Percentiles rank a stretch among this genome's conserved stretches.
phyloP scores from a whole-genome alignment of 2,329 filamentous ascomycete species.

The Ceratocystis albifundus region DNA sequence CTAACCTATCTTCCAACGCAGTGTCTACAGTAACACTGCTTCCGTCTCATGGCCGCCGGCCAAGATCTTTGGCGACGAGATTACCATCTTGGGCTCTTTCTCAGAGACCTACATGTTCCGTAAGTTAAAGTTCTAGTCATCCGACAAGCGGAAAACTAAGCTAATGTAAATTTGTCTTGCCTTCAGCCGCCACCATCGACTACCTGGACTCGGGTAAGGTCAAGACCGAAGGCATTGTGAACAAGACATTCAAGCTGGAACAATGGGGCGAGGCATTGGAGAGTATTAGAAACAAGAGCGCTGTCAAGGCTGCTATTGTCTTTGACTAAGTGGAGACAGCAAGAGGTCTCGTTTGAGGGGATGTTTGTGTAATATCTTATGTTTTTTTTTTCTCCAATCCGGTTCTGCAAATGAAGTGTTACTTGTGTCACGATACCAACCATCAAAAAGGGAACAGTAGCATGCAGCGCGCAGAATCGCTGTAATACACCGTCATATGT shows the following conservation, averaged over 20 bases:
- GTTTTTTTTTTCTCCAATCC: background rate
- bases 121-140: constrained; percentile 27
- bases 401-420: no score
- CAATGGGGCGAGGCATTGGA: constrained; percentile 60
- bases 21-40: constrained; percentile 53
- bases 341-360: background rate
- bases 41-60: constrained; percentile 57
- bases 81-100: constrained; percentile 62
- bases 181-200: constrained; percentile 36
- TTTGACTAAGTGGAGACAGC: constrained; percentile 38
- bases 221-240: constrained; percentile 56
- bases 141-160: background rate
- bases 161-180: background rate
- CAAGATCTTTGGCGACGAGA: constrained; percentile 58
- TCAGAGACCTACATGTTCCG: constrained; percentile 64
- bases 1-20: constrained; percentile 22
- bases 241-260: constrained; percentile 62
- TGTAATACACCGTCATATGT: background rate
- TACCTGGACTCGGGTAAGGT: constrained; percentile 49
- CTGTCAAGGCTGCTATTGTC: constrained; percentile 63
- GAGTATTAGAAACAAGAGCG: constrained; percentile 58
- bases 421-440: background rate
- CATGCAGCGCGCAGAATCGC: background rate
- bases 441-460: background rate
- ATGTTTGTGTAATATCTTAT: background rate